These are phyloP conservation scores for Aspergillus fischeri DNA, from an alignment of 2,329 filamentous ascomycete species.

Conservation along the genomic window DNA sequence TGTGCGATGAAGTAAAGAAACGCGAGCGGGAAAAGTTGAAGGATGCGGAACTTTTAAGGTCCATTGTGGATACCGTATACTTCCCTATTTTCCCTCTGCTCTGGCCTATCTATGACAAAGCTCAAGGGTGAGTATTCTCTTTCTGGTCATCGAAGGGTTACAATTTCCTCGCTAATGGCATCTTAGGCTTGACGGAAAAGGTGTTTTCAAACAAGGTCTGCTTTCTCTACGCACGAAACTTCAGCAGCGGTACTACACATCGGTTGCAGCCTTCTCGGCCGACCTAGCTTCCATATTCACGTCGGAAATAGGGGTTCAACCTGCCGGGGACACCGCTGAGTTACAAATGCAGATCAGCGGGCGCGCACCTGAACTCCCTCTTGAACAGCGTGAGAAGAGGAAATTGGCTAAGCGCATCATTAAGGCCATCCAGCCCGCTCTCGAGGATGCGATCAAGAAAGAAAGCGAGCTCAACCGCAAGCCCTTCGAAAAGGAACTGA, in stretches of 20 bases:
- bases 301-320: slow-evolving; percentile 49
- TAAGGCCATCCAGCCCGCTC: slow-evolving; percentile 71
- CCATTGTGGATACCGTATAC: slow-evolving; percentile 83
- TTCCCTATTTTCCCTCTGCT: slow-evolving; percentile 80
- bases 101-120: slow-evolving; percentile 72
- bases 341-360: slow-evolving; percentile 50
- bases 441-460: slow-evolving; percentile 71
- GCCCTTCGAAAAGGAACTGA: slow-evolving; percentile 64
- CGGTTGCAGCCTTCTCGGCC: slow-evolving; percentile 57
- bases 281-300: slow-evolving; percentile 56
- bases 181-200: slow-evolving; percentile 47
- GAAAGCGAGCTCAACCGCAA: slow-evolving; percentile 77
- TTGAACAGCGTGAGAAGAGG: slow-evolving; percentile 75
- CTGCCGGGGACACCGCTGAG: slow-evolving; percentile 43
- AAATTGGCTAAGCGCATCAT: slow-evolving; percentile 86
- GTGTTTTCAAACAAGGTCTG: slow-evolving; percentile 53
- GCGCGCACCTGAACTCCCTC: slow-evolving; percentile 41
- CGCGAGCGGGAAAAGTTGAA: slow-evolving; percentile 75
- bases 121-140: slow-evolving; percentile 64
- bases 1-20: slow-evolving; percentile 68
- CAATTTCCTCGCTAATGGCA: slow-evolving; percentile 13
- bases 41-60: slow-evolving; percentile 69
- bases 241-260: slow-evolving; percentile 55
- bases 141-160: not conserved
- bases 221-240: slow-evolving; percentile 51